Conservation (phyloP, 805 yeast species). For the Starmerella floricola region DNA sequence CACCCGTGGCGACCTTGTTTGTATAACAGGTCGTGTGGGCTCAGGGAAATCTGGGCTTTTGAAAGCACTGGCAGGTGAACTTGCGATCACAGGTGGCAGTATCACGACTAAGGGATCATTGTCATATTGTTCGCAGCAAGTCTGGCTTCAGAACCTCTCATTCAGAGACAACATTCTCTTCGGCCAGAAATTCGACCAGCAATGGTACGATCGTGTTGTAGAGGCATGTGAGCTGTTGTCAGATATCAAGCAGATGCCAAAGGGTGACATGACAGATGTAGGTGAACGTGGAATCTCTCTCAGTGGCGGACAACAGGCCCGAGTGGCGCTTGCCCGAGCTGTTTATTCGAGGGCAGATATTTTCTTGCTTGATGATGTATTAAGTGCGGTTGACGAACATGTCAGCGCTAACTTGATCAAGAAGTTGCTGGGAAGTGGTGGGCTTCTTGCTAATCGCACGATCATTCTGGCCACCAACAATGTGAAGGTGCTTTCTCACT, state of each 20-base stretch:
- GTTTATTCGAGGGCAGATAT: slow-evolving; percentile 91
- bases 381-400: slow-evolving; percentile 96
- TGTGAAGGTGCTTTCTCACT: slow-evolving; percentile 60
- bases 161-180: slow-evolving; percentile 81
- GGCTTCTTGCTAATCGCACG: slow-evolving; percentile 58
- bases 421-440: slow-evolving; percentile 61
- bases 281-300: slow-evolving; percentile 96
- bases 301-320: slow-evolving; percentile 96
- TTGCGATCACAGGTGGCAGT: slow-evolving; percentile 55
- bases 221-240: slow-evolving; percentile 77
- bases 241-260: slow-evolving; percentile 69
- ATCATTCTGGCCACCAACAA: slow-evolving; percentile 72
- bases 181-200: slow-evolving; percentile 74
- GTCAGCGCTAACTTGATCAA: slow-evolving; percentile 78
- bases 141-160: slow-evolving; percentile 89
- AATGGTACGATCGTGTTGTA: slow-evolving; percentile 66
- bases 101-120: slow-evolving; percentile 55
- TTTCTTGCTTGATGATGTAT: slow-evolving; percentile 78
- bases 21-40: slow-evolving; percentile 80
- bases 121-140: slow-evolving; percentile 76
- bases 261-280: slow-evolving; percentile 83
- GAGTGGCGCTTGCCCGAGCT: slow-evolving; percentile 88
- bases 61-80: slow-evolving; percentile 65
- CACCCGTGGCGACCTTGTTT: slow-evolving; percentile 59
- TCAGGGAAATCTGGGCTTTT: slow-evolving; percentile 72